Evolutionary conservation across 2,329 filamentous ascomycete species (phyloP), one percentile per base, ranked within the genome.

Genomic region (Aspergillus fumigatus): DNA sequence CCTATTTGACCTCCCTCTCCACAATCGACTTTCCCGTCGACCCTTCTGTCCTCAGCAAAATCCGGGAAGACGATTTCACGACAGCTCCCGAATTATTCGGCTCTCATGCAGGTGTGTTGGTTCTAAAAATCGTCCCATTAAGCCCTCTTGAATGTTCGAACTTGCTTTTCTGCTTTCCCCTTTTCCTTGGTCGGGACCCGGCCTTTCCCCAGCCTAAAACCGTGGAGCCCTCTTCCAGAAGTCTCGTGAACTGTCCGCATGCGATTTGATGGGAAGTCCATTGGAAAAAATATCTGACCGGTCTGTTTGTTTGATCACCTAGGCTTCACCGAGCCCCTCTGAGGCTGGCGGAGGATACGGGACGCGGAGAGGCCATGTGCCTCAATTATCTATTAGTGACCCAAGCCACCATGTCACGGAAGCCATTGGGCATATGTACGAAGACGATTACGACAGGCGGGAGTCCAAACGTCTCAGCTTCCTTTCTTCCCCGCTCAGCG

Each of bases 381-480:
- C 84, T 60, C 82, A 86, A 65, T 77, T 87, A 59, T 86, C 84
- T 65, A 87, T 96, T 73, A 94, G 89, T 73, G 92, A 96, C 76
- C 89, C 92, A 59, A 91, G 84, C 76, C 91, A 96, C 77, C 92
- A 96, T 83, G 90, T 96, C 71, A 96, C 92, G 55, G 92, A 96
- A 74, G 89, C 91, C 58, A 96, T 96, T 74, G 90, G 90, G 52
- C 92, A 92, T 67, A 84, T 96, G 75, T 96, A 97, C 75, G 90
- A 89, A 67, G 88, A 90, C 69, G 84, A 87, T 64, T 84, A 90
- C 66, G 76, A 82, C 66, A 79, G 75, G 64, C 77, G 79, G 66
- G 82, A 84, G 64, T 84, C 80, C 43, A 85, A 88, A 48, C 89
- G 89, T 38, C 75, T 92, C 66, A 93, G 89, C 77, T 94, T 91